Evolutionary conservation across 257 asterid species (phyloP).

Genomic region (Gardenia jasminoides): DNA sequence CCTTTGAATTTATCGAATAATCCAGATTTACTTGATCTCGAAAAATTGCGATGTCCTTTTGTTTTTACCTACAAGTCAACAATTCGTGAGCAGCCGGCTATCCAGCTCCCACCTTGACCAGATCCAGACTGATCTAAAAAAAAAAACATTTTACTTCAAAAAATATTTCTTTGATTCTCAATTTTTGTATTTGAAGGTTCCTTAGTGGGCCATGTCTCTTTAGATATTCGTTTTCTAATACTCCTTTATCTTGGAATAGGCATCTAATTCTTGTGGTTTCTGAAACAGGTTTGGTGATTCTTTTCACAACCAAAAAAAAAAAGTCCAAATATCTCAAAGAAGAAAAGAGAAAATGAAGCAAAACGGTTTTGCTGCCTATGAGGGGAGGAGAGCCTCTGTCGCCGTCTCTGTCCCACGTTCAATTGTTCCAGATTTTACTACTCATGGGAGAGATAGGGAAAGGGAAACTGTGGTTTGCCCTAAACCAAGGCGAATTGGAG

Average conservation of each 20-base stretch:
- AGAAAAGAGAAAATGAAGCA: constrained; percentile 50
- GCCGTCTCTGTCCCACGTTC: constrained; percentile 14
- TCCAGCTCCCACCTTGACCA: constrained; percentile 19
- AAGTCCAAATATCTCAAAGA: not conserved
- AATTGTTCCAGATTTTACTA: not conserved
- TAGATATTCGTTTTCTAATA: not conserved
- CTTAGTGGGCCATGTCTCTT: not conserved
- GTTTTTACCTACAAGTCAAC: constrained; percentile 42
- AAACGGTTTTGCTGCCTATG: constrained; percentile 50
- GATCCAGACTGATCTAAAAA: constrained; percentile 11
- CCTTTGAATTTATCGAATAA: constrained; percentile 8
- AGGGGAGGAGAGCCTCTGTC: constrained; percentile 58
- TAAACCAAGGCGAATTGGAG: constrained; percentile 76
- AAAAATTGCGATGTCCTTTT: constrained; percentile 15
- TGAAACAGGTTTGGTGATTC: constrained; percentile 12
- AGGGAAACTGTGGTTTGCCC: constrained; percentile 81
- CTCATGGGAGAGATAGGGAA: constrained; percentile 47
- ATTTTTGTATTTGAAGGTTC: not conserved
- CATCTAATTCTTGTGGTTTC: not conserved
- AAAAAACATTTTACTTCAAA: not conserved
- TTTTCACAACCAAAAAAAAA: constrained; percentile 2
- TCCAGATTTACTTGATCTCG: constrained; percentile 12
- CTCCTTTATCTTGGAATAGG: not conserved
- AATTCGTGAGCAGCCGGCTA: constrained; percentile 37
- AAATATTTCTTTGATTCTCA: not conserved